Conservation (phyloP, 495 filamentous ascomycete species). For the Penicillium verhagenii region DNA sequence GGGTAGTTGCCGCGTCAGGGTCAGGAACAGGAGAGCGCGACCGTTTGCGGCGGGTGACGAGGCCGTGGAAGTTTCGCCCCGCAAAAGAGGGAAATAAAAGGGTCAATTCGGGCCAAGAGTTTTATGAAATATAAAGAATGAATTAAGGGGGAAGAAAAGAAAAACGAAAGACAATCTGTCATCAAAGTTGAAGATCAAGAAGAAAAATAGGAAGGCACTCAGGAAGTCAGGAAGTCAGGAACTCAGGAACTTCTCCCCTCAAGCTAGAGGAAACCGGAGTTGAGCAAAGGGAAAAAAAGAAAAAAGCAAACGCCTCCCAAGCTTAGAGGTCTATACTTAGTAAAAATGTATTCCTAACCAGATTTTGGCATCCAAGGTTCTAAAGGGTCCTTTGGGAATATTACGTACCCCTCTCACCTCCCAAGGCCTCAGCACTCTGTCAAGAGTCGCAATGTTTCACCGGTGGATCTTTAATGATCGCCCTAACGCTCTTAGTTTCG, state of each 20-base stretch:
- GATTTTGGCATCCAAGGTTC: background rate
- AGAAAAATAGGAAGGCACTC: too few relatives aligned
- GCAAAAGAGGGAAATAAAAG: constrained; percentile 9
- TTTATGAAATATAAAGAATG: constrained; percentile 1
- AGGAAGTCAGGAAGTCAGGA: too few relatives aligned
- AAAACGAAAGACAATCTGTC: background rate
- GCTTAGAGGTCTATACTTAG: background rate
- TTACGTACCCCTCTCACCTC: constrained; percentile 22
- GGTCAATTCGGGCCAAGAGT: background rate
- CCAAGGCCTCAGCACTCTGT: background rate
- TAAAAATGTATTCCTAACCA: background rate
- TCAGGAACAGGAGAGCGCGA: constrained; percentile 31
- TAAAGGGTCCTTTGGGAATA: background rate
- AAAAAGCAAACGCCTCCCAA: background rate
- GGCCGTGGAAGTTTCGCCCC: constrained; percentile 20
- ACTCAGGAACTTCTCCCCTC: too few relatives aligned
- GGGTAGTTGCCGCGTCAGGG: constrained; percentile 17
- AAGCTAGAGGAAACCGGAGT: too few relatives aligned
- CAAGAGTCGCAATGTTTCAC: constrained; percentile 28
- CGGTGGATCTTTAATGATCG: constrained; percentile 25
- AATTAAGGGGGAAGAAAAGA: constrained; percentile 4
- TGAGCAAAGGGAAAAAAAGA: background rate
- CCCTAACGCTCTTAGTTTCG: constrained; percentile 21
- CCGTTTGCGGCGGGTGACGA: constrained; percentile 43
- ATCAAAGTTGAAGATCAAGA: background rate